Evolutionary conservation across 179 eudicot species (phyloP).

Genomic region (Beta corolliflora): DNA sequence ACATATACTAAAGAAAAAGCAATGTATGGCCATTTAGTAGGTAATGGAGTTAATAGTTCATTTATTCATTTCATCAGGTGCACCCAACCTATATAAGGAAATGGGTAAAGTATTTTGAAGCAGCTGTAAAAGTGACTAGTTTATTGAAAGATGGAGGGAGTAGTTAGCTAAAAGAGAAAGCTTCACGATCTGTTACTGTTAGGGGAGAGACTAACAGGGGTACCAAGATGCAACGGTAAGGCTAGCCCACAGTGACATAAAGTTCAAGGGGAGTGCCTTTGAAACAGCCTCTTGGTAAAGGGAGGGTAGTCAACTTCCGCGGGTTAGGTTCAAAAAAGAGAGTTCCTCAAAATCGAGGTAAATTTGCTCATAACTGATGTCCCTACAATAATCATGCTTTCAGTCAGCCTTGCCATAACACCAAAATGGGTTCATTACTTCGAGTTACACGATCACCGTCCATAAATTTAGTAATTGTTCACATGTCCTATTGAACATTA

Average conservation of each 20-base stretch:
- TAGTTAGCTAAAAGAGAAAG: not conserved
- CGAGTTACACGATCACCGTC: constrained; percentile 5
- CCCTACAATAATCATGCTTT: not conserved
- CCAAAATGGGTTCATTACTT: not conserved
- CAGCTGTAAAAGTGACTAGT: too few species aligned
- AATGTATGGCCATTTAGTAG: too few species aligned
- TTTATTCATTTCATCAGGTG: too few species aligned
- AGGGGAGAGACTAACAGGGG: not conserved
- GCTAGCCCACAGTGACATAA: not conserved
- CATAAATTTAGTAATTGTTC: constrained; percentile 1
- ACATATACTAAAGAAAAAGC: too few species aligned
- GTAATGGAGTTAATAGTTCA: too few species aligned
- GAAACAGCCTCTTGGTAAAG: not conserved
- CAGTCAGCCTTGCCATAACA: not conserved
- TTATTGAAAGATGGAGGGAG: too few species aligned
- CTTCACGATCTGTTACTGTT: not conserved
- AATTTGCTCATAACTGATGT: not conserved
- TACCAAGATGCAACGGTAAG: not conserved
- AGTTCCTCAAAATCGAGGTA: not conserved
- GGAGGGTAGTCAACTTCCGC: too few species aligned
- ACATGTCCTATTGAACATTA: constrained; percentile 4
- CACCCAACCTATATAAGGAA: too few species aligned
- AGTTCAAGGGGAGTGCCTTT: not conserved
- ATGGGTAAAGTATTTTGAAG: too few species aligned
- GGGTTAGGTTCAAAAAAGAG: too few species aligned